Conservation (phyloP, 139 green algal species). For the Tetraselmis striata region DNA sequence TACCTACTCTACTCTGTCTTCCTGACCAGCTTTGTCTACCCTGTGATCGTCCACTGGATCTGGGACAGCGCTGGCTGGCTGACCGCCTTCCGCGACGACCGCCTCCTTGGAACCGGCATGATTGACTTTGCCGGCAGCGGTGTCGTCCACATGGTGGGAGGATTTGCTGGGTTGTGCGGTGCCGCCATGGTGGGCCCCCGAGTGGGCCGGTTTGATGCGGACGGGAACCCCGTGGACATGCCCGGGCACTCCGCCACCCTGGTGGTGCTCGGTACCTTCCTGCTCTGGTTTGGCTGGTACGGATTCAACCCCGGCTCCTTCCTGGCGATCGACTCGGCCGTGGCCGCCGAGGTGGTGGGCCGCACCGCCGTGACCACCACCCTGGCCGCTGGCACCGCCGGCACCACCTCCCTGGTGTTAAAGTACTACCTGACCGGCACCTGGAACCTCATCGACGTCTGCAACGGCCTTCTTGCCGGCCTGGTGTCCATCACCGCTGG, state of each 20-base stretch:
- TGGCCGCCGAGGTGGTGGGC: constrained; percentile 7
- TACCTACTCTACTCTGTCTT: constrained; percentile 32
- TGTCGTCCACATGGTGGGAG: constrained; percentile 38
- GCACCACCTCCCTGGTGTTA: constrained; percentile 41
- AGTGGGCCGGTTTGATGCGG: constrained; percentile 81
- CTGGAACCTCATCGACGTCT: constrained; percentile 69
- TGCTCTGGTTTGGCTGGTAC: constrained; percentile 94
- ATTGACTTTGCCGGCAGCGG: constrained; percentile 53
- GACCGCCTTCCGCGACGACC: constrained; percentile 16
- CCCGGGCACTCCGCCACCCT: constrained; percentile 61
- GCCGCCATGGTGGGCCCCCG: constrained; percentile 79
- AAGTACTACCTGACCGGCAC: constrained; percentile 24
- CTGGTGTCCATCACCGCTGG: constrained; percentile 72
- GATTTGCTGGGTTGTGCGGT: constrained; percentile 10
- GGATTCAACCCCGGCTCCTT: constrained; percentile 77
- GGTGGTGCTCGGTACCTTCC: constrained; percentile 60
- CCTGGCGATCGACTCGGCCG: constrained; percentile 32
- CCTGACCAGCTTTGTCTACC: constrained; percentile 65
- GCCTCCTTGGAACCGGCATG: constrained; percentile 31
- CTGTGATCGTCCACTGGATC: constrained; percentile 60
- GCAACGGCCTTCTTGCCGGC: constrained; percentile 73
- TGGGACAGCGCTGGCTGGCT: constrained; percentile 56
- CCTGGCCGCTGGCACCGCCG: constrained; percentile 52
- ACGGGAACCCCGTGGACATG: constrained; percentile 58
- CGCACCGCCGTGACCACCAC: constrained; percentile 77